Conservation (phyloP, 169 alveolate species). For the Neospora caninum region DNA sequence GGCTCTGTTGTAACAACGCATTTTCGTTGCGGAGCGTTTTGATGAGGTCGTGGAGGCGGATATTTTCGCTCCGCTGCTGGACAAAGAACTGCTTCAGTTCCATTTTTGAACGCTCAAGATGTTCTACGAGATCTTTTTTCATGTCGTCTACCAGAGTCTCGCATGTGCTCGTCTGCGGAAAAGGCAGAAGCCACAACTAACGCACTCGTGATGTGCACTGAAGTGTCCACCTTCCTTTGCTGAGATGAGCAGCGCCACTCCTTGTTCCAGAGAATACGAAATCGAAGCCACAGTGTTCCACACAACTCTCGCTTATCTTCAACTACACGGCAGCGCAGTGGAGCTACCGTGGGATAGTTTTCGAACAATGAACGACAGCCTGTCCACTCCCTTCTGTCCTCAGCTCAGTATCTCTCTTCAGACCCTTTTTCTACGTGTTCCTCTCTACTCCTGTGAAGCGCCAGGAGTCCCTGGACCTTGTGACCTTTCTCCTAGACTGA, state of each 20-base stretch:
- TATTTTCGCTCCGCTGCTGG: constrained; percentile 65
- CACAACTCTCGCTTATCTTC: no score
- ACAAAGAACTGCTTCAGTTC: constrained; percentile 68
- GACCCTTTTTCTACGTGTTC: no score
- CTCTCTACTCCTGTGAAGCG: no score
- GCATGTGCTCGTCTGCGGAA: not conserved
- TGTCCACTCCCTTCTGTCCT: no score
- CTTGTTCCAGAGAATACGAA: no score
- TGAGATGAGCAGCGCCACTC: not conserved
- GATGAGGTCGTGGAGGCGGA: constrained; percentile 63
- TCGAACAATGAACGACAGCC: no score
- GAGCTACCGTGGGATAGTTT: no score
- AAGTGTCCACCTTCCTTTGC: not conserved
- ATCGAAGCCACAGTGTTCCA: no score
- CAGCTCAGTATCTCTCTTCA: no score
- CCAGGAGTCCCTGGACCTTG: no score
- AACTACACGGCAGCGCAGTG: no score
- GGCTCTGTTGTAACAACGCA: constrained; percentile 65
- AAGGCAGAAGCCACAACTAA: not conserved
- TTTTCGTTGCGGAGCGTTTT: constrained; percentile 68
- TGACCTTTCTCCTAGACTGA: not conserved
- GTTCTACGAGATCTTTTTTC: constrained; percentile 62
- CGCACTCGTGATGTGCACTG: not conserved
- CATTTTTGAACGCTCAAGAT: constrained; percentile 48
- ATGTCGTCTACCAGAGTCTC: constrained; percentile 61